phyloP scores from a whole-genome alignment of 2,329 filamentous ascomycete species.

The Aureobasidium uvarum region DNA sequence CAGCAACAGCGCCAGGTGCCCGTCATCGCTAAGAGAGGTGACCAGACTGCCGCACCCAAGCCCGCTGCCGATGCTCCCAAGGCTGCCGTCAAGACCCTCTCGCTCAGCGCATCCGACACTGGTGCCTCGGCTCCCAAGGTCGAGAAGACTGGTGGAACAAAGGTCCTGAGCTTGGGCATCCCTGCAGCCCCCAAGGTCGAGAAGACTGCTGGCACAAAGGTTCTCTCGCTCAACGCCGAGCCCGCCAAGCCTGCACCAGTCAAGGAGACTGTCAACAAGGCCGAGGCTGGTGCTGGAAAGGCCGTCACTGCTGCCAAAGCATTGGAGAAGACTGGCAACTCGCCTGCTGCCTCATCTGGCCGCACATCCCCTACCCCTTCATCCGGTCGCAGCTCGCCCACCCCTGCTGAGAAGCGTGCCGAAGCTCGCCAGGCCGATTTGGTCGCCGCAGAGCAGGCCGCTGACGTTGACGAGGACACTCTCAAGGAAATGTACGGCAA shows the following conservation, averaged over 20 bases:
- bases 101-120: conserved; percentile 50
- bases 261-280: conserved; percentile 47
- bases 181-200: conserved; percentile 52
- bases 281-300: conserved; percentile 65
- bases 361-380: conserved; percentile 78
- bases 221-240: conserved; percentile 62
- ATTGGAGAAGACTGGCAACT: conserved; percentile 82
- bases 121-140: conserved; percentile 56
- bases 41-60: conserved; percentile 49
- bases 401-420: conserved; percentile 51
- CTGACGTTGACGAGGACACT: conserved; percentile 77
- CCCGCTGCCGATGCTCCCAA: conserved; percentile 53
- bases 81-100: conserved; percentile 55
- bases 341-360: conserved; percentile 57
- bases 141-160: conserved; percentile 54
- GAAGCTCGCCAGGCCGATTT: conserved; percentile 71
- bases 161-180: conserved; percentile 68
- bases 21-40: conserved; percentile 63
- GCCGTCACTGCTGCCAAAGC: conserved; percentile 87
- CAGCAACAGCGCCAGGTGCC: conserved; percentile 53
- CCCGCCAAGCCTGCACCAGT: conserved; percentile 41
- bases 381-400: conserved; percentile 78
- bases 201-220: conserved; percentile 59
- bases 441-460: conserved; percentile 76
- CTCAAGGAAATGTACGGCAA: conserved; percentile 97